These are phyloP conservation scores for Crassisporium funariophilum DNA, from an alignment of 768 basidiomycete species.

Conservation along the genomic window DNA sequence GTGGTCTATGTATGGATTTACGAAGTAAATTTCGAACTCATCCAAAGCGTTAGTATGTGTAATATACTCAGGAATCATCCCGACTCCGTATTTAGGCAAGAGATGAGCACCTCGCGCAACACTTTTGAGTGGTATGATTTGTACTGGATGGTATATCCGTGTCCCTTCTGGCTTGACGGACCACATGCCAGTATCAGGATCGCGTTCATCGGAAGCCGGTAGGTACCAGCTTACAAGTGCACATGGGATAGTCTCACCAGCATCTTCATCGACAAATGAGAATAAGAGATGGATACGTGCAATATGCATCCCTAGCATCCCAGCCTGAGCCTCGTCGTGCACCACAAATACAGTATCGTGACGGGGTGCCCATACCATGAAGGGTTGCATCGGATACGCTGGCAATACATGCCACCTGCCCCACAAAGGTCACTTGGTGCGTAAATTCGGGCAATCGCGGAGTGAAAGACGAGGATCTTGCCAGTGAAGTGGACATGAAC, in stretches of 20 bases:
- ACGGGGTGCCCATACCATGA: constrained; percentile 20
- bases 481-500: constrained; percentile 15
- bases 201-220: constrained; percentile 16
- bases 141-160: constrained; percentile 4
- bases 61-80: constrained; percentile 18
- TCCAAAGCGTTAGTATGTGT: constrained; percentile 21
- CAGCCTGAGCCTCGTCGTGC: constrained; percentile 14
- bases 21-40: constrained; percentile 19
- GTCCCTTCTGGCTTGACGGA: constrained; percentile 22
- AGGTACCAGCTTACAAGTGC: constrained; percentile 29
- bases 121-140: constrained; percentile 22
- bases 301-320: constrained; percentile 25
- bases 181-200: constrained; percentile 33
- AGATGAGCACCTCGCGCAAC: constrained; percentile 28
- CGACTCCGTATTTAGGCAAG: constrained; percentile 24
- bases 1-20: constrained; percentile 1
- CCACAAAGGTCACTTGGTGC: constrained; percentile 33
- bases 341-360: constrained; percentile 32
- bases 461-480: constrained; percentile 27
- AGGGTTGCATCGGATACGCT: constrained; percentile 29
- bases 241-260: constrained; percentile 12
- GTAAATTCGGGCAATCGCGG: constrained; percentile 27
- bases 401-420: constrained; percentile 26
- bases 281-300: constrained; percentile 26
- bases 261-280: constrained; percentile 18